Percentiles rank a stretch among this genome's conserved stretches.
These are phyloP conservation scores for Malassezia slooffiae DNA, from an alignment of 1,284 basidiomycete genomes.

Conservation along the genomic window DNA sequence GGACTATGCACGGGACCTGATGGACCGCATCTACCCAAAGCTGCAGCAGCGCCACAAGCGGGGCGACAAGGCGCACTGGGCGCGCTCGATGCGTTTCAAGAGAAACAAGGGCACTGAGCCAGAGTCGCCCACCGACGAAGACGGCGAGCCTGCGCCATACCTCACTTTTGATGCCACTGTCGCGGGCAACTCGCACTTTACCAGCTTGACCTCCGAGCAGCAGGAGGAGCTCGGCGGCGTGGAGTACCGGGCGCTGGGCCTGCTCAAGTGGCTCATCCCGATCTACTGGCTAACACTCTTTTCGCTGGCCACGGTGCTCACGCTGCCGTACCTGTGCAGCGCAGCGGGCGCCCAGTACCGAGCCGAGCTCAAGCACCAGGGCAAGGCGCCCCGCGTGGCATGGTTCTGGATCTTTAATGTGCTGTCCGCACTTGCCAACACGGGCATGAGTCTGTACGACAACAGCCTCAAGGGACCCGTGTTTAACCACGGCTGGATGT, in stretches of 20 bases:
- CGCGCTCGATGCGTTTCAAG: no score
- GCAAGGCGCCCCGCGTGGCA: constrained; percentile 46
- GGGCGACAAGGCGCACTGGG: no score
- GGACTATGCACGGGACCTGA: not conserved
- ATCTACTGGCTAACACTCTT: constrained; percentile 23
- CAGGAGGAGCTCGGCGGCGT: constrained; percentile 85
- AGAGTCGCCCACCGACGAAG: constrained; percentile 14
- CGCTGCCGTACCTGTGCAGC: constrained; percentile 39
- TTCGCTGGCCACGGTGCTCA: constrained; percentile 24
- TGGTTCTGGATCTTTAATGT: constrained; percentile 79
- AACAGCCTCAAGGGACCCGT: constrained; percentile 63
- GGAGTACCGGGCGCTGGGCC: constrained; percentile 77
- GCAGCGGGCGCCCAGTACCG: constrained; percentile 26
- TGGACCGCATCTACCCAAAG: no score
- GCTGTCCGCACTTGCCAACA: constrained; percentile 78
- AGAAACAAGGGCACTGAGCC: no score
- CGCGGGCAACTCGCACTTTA: constrained; percentile 72
- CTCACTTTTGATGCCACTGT: constrained; percentile 60
- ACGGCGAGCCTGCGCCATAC: constrained; percentile 67
- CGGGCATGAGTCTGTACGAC: constrained; percentile 78
- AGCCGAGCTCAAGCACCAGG: constrained; percentile 32
- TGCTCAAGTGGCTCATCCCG: constrained; percentile 52
- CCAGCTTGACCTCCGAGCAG: constrained; percentile 66
- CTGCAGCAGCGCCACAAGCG: no score
- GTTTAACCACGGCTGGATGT: constrained; percentile 77